Evolutionary conservation across 2,329 filamentous ascomycete genomes (phyloP), one percentile per base, ranked within the genome.

Genomic region (Penicillium griseofulvum): DNA sequence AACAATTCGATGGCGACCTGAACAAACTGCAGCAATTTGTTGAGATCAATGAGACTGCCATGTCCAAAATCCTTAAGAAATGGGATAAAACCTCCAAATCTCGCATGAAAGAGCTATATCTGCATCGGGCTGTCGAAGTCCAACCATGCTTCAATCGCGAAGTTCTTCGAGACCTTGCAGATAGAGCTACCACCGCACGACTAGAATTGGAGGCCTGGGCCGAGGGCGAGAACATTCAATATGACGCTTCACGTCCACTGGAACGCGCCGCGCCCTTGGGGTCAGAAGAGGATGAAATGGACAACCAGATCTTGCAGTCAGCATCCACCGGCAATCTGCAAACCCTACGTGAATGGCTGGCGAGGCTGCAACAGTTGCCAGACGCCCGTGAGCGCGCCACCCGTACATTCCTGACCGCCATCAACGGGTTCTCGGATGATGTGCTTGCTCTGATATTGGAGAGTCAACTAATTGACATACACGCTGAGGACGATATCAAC

Each of bases 41-140:
- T 62, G 93, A 97, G 74, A 90, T 97, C 71, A 99, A 99, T 71
- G 93, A 94, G 68, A 97, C 91, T 1, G 94, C 92, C 16, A 97
- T 97, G 73, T 97, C 93, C 28, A 99, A 99, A 75, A 99, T 99
- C 56, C 79, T 99, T 61, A 99, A 99, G 78, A 99, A 99, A 84
- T 99, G 94, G 94, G 94, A 99, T 77, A 99, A 99, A 83, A 97
- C 92, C 1, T 97, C 93, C 64, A 99, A 97, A 82, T 97, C 93
- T 49, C 93, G 93, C 74, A 97, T 94, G 56, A 99, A 99, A 74
- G 94, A 97, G 76, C 83, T 97, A 38, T 99, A 97, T 71, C 86
- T 99, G 34, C 95, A 95, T 10, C 84, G 94, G 57, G 94, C 94
- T 9, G 93, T 99, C 59, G 94, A 99, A 74, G 92, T 97, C 8